Evolutionary conservation across 345 rosid genomes (phyloP).

Genomic region (Diplotaxis tenuifolia): DNA sequence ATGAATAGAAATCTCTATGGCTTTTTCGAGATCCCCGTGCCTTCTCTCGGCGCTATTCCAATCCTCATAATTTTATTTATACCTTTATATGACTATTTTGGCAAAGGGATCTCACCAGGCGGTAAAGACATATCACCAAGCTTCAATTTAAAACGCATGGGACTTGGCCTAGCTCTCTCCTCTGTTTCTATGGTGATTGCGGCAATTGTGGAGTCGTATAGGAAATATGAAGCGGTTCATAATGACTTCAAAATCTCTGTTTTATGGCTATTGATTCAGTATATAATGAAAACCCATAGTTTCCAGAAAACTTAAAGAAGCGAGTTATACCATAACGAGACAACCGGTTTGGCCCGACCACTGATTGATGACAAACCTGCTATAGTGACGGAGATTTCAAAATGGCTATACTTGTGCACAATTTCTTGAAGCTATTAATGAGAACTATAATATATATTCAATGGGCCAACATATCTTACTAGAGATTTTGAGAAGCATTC

Average conservation of each 20-base stretch:
- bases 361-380: no score
- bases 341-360: no score
- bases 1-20: conserved; percentile 45
- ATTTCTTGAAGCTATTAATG: no score
- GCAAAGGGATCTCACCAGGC: not conserved
- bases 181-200: conserved; percentile 55
- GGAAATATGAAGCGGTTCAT: conserved; percentile 32
- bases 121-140: not conserved
- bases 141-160: conserved; percentile 43
- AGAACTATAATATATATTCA: no score
- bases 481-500: no score
- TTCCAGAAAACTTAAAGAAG: no score
- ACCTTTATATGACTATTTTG: conserved; percentile 41
- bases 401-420: no score
- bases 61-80: conserved; percentile 41
- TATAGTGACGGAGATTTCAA: no score
- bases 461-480: no score
- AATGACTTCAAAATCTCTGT: conserved; percentile 37
- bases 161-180: conserved; percentile 50
- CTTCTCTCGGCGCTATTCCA: conserved; percentile 45
- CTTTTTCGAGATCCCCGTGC: conserved; percentile 49
- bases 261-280: conserved; percentile 39
- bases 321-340: no score
- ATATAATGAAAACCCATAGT: no score
- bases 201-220: conserved; percentile 43